Evolutionary conservation across 179 eudicot species (phyloP).

Genomic region (Spinacia oleracea): DNA sequence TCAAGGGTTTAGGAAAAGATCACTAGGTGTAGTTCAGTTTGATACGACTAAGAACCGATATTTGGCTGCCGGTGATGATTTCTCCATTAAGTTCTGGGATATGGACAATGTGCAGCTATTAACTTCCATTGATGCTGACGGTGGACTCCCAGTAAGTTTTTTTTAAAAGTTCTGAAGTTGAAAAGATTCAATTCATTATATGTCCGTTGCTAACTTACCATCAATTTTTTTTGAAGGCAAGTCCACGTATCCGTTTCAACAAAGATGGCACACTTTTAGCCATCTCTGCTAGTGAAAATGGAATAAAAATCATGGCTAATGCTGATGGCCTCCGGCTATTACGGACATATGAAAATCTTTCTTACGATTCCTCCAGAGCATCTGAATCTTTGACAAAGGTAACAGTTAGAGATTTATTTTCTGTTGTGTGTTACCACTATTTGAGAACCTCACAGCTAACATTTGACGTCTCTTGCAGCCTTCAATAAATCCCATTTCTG

Average conservation of each 20-base stretch:
- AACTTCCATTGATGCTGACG: constrained; percentile 85
- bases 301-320: constrained; percentile 79
- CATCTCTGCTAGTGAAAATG: constrained; percentile 84
- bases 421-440: constrained; percentile 1
- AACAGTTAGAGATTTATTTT: neutral
- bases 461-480: constrained; percentile 47
- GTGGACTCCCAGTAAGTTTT: constrained; percentile 80
- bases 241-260: constrained; percentile 89
- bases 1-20: constrained; percentile 76
- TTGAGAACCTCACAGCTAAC: constrained; percentile 10
- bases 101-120: constrained; percentile 82
- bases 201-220: constrained; percentile 1
- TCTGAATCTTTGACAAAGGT: constrained; percentile 68
- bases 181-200: neutral
- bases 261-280: constrained; percentile 89
- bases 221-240: constrained; percentile 51
- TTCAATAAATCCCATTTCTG: constrained; percentile 53
- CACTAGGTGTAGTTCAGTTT: constrained; percentile 86
- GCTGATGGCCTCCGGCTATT: constrained; percentile 72
- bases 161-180: neutral
- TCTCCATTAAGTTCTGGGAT: constrained; percentile 84
- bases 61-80: constrained; percentile 95
- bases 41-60: constrained; percentile 85
- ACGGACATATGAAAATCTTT: constrained; percentile 57
- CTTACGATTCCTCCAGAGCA: constrained; percentile 71